Conservation (phyloP, 306 rosid species). For the Canavalia gladiata region DNA sequence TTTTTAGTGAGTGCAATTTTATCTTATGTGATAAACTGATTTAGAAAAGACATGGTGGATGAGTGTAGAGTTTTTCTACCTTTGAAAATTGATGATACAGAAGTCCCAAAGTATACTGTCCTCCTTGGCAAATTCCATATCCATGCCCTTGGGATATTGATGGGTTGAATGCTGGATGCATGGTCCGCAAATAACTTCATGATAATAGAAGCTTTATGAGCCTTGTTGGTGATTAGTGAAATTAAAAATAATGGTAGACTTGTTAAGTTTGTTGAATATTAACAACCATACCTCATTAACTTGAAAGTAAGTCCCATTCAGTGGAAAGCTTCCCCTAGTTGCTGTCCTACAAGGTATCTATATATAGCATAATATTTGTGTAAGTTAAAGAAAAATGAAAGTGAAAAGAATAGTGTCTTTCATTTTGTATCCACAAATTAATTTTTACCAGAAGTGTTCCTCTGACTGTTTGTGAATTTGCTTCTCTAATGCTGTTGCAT, state of each 20-base stretch:
- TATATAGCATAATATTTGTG: conserved; percentile 38
- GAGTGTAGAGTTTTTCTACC: conserved; percentile 54
- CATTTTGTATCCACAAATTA: conserved; percentile 21
- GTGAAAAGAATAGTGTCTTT: conserved; percentile 32
- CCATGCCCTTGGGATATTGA: conserved; percentile 83
- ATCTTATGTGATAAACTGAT: conserved; percentile 9
- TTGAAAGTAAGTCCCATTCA: conserved; percentile 94
- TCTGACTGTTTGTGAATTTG: conserved; percentile 77
- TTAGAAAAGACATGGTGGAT: conserved; percentile 43
- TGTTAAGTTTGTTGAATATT: conserved; percentile 32
- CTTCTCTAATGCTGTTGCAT: conserved; percentile 81
- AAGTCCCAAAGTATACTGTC: conserved; percentile 88
- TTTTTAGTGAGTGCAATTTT: conserved; percentile 47
- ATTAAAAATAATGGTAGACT: conserved; percentile 35
- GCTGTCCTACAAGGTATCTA: conserved; percentile 97
- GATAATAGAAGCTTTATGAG: conserved; percentile 45
- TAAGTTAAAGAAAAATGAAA: conserved; percentile 29
- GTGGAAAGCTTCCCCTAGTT: conserved; percentile 91
- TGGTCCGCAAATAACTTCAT: conserved; percentile 90
- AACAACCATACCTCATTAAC: conserved; percentile 78
- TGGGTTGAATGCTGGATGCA: conserved; percentile 73
- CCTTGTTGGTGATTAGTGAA: conserved; percentile 40
- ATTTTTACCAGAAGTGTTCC: conserved; percentile 86
- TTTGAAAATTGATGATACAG: conserved; percentile 76
- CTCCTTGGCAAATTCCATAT: conserved; percentile 93